Evolutionary conservation across 2,329 filamentous ascomycete species (phyloP), one percentile per base, ranked within the genome.

Genomic region (Exophiala phaeomuriformis): DNA sequence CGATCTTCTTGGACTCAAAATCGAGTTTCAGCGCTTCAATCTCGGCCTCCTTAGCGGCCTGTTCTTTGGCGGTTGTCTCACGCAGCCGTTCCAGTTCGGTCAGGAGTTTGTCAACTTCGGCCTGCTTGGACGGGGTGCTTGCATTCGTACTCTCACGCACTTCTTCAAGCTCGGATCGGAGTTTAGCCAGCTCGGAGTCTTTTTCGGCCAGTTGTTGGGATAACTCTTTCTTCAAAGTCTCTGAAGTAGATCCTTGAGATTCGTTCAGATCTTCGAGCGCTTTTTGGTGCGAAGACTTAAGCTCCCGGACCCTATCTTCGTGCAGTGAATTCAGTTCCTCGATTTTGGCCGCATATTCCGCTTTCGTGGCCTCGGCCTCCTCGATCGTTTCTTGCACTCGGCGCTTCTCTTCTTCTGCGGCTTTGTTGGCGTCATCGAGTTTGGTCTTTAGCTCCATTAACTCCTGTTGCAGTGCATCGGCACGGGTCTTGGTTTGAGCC

Each of bases 181-280:
- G 43, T 19, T 44, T 35, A 7, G 36, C 31, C 27, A 49, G 35
- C 30, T 54, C 51, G 12, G 51, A 46, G 28, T 53, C 45, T 10
- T 49, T 51, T 7, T 35, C 47, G 3, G 54, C 46, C 2, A 54
- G 42, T 31, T 56, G 41, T 3, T 36, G 28, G n/a, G 50, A 42
- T 4, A 54, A 42, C 19, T 47, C 9, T 10, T 48, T 36, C 29
- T 51, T 49, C 32, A 46, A 42, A 5, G 50, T 44, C 12, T 55
- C 52, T 10, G 36, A 36, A 41, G 53, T 33, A 36, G 52, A 47
- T 4, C 49, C 8, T 37, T 60, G 52, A 30, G 31, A 36, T 3
- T 44, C 50, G 31, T 69, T 70, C 49, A 72, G 68, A 47, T 73
- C 73, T 61, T 77, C 73, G n/a, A 62, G 5, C 43, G 53, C 42